These are phyloP conservation scores for Arthrobotrys conoides DNA, from an alignment of 2,329 filamentous ascomycete genomes.

Conservation along the genomic window DNA sequence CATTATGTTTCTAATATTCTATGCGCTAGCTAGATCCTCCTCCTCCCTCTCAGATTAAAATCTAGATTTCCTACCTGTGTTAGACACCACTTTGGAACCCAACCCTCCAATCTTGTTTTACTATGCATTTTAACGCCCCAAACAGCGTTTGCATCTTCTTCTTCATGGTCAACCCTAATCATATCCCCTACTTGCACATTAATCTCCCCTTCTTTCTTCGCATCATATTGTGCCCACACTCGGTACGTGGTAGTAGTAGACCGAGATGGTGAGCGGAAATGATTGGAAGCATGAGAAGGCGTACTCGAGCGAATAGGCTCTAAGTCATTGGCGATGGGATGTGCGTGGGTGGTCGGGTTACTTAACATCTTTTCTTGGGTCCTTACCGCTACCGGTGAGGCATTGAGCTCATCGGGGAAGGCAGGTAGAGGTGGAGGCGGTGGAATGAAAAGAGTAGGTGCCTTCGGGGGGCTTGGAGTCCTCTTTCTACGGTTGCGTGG, in stretches of 20 bases:
- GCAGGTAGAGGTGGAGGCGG: slow-evolving; percentile 53
- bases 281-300: slow-evolving; percentile 4
- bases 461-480: slow-evolving; percentile 43
- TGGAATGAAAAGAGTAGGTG: slow-evolving; percentile 45
- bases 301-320: not conserved
- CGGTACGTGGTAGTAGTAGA: slow-evolving; percentile 41
- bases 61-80: slow-evolving; percentile 50
- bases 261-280: slow-evolving; percentile 45
- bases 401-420: slow-evolving; percentile 47
- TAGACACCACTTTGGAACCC: slow-evolving; percentile 58
- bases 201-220: slow-evolving; percentile 48
- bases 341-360: slow-evolving; percentile 8
- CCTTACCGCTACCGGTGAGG: slow-evolving; percentile 37
- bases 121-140: slow-evolving; percentile 55
- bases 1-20: no score
- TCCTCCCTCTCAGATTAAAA: slow-evolving; percentile 46
- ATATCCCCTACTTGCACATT: slow-evolving; percentile 53
- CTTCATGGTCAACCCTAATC: slow-evolving; percentile 58
- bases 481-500: slow-evolving; percentile 21
- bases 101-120: slow-evolving; percentile 41
- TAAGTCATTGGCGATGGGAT: not conserved
- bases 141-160: slow-evolving; percentile 36
- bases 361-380: slow-evolving; percentile 36
- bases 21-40: not conserved
- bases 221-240: slow-evolving; percentile 58